phyloP scores from a whole-genome alignment of 352 stramenopile genomes.

The Phytophthora sojae region DNA sequence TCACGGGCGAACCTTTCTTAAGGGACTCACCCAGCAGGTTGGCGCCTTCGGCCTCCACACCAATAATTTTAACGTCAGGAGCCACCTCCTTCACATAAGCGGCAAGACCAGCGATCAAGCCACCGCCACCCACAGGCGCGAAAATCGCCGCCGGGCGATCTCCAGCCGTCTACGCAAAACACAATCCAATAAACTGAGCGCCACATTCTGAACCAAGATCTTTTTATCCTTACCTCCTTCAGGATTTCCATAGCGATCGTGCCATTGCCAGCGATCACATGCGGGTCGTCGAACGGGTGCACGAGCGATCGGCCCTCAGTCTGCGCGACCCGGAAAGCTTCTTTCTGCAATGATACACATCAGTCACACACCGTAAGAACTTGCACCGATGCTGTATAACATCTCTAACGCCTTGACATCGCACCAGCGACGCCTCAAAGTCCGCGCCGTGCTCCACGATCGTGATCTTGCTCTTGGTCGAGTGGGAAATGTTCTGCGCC shows the following conservation, averaged over 20 bases:
- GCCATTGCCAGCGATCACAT: conserved; percentile 98
- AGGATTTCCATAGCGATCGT: conserved; percentile 96
- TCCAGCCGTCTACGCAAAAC: conserved; percentile 70
- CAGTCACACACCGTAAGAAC: conserved; percentile 1
- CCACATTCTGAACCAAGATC: neutral
- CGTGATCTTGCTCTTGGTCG: conserved; percentile 81
- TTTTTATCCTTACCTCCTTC: conserved; percentile 57
- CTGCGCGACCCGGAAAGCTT: conserved; percentile 92
- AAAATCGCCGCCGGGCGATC: conserved; percentile 96
- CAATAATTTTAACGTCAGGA: conserved; percentile 94
- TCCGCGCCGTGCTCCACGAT: conserved; percentile 96
- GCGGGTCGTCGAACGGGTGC: conserved; percentile 98
- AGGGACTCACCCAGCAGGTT: conserved; percentile 95
- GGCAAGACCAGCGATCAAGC: conserved; percentile 95
- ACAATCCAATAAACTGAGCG: neutral
- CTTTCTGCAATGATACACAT: conserved; percentile 53
- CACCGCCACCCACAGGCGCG: conserved; percentile 96
- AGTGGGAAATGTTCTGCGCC: conserved; percentile 86
- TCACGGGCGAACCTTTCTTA: conserved; percentile 82
- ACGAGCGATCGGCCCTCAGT: conserved; percentile 95
- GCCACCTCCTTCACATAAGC: conserved; percentile 91
- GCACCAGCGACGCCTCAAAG: conserved; percentile 94
- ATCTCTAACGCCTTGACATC: conserved; percentile 1
- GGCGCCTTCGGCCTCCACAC: conserved; percentile 96
- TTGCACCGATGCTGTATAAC: neutral